Percentiles rank a stretch among this genome's conserved stretches.
Evolutionary conservation across 116 monocot genomes (phyloP).

Genomic region (Thalassia testudinum): DNA sequence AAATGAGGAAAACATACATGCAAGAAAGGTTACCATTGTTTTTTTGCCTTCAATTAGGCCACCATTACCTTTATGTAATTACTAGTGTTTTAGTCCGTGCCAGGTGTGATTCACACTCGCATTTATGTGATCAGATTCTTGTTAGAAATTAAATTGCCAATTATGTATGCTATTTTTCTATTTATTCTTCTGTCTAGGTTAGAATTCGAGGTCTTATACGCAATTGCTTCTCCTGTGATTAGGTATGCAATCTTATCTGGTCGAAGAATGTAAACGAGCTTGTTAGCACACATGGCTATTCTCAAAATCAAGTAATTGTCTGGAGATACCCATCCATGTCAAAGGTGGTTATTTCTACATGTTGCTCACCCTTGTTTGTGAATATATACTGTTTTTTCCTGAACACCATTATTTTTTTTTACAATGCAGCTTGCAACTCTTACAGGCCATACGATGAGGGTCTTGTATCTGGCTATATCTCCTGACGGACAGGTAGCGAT

Average conservation of each 20-base stretch:
- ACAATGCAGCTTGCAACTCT: constrained; percentile 72
- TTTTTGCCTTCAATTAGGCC: too few relatives aligned
- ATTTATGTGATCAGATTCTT: too few relatives aligned
- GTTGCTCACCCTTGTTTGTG: too few relatives aligned
- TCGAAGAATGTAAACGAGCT: constrained; percentile 95
- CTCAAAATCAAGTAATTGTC: constrained; percentile 92
- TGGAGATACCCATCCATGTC: constrained; percentile 90
- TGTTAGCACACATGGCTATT: constrained; percentile 94
- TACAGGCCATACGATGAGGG: constrained; percentile 79
- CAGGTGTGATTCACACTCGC: too few relatives aligned
- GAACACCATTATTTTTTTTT: background rate
- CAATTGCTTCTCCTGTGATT: background rate
- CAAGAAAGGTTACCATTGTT: too few relatives aligned
- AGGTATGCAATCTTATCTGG: constrained; percentile 96
- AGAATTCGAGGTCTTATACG: background rate
- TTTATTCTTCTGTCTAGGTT: too few relatives aligned
- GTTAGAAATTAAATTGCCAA: too few relatives aligned
- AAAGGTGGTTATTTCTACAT: constrained; percentile 40
- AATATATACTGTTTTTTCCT: too few relatives aligned
- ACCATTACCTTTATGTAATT: too few relatives aligned
- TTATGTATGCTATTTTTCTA: too few relatives aligned
- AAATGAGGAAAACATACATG: too few relatives aligned
- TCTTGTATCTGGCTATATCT: constrained; percentile 77
- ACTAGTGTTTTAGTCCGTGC: too few relatives aligned
- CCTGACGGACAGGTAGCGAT: constrained; percentile 63